phyloP scores from a whole-genome alignment of 1,139 yeast species.

The Suhomyces ambrosiae region DNA sequence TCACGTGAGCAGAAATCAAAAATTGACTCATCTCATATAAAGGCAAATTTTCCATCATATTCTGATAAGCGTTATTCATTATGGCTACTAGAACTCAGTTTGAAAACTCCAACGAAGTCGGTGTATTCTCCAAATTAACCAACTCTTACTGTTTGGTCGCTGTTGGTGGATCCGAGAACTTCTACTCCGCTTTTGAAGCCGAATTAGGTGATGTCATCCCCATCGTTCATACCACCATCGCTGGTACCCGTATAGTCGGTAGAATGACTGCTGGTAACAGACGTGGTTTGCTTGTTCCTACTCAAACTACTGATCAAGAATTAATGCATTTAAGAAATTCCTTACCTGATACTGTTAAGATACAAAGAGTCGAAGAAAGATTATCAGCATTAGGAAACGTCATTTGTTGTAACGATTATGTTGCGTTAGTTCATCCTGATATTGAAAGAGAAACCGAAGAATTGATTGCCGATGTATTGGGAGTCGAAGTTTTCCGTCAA shows the following conservation, averaged over 20 bases:
- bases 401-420: constrained; percentile 98
- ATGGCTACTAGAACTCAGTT: constrained; percentile 66
- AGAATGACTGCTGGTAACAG: constrained; percentile 99
- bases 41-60: constrained; percentile 9
- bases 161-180: constrained; percentile 97
- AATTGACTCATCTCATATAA: constrained; percentile 14
- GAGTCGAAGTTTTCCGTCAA: constrained; percentile 98
- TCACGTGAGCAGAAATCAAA: constrained; percentile 5
- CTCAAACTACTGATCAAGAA: constrained; percentile 99
- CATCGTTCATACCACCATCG: constrained; percentile 94
- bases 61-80: constrained; percentile 2
- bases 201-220: constrained; percentile 96
- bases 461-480: constrained; percentile 96
- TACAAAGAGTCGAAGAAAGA: constrained; percentile 97
- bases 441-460: constrained; percentile 99
- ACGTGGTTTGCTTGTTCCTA: constrained; percentile 94
- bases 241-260: constrained; percentile 97
- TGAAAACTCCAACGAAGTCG: constrained; percentile 98
- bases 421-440: constrained; percentile 98
- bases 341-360: constrained; percentile 92
- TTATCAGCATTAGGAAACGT: constrained; percentile 96
- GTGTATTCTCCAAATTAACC: constrained; percentile 95
- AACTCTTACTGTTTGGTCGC: constrained; percentile 96
- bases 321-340: constrained; percentile 96
- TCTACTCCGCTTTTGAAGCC: constrained; percentile 96